phyloP scores from a whole-genome alignment of 2,329 filamentous ascomycete genomes.

The Penicillium sp. region DNA sequence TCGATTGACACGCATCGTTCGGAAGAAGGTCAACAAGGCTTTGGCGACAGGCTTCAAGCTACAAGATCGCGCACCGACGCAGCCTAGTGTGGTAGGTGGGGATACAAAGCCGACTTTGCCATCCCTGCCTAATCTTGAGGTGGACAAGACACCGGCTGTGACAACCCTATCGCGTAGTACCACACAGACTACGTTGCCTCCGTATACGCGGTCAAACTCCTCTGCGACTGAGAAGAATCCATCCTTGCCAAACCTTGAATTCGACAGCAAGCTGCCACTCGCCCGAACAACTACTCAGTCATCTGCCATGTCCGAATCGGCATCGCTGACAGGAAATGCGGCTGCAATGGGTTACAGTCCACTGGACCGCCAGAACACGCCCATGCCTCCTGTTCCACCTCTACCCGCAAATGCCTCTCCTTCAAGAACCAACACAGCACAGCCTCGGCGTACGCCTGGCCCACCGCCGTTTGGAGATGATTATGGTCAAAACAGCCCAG shows the following conservation, averaged over 20 bases:
- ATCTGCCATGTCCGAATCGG: slow-evolving; percentile 54
- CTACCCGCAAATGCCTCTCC: slow-evolving; percentile 30
- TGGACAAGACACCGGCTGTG: slow-evolving; percentile 37
- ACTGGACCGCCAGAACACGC: slow-evolving; percentile 32
- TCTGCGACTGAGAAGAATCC: slow-evolving; percentile 26
- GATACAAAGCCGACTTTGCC: slow-evolving; percentile 61
- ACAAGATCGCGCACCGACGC: slow-evolving; percentile 55
- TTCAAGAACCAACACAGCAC: slow-evolving; percentile 27
- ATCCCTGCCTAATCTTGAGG: slow-evolving; percentile 47
- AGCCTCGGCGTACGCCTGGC: slow-evolving; percentile 28
- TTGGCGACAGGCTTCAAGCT: slow-evolving; percentile 70
- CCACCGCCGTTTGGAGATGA: slow-evolving; percentile 29
- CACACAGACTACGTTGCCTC: slow-evolving; percentile 63
- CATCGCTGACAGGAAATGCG: slow-evolving; percentile 47
- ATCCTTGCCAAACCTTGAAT: slow-evolving; percentile 45
- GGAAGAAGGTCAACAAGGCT: slow-evolving; percentile 83
- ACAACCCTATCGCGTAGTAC: slow-evolving; percentile 43
- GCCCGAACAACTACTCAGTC: slow-evolving; percentile 49
- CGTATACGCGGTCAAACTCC: slow-evolving; percentile 60
- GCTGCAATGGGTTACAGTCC: slow-evolving; percentile 38
- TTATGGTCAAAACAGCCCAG: slow-evolving; percentile 16
- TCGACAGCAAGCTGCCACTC: slow-evolving; percentile 45
- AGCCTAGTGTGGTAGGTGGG: slow-evolving; percentile 31
- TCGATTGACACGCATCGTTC: slow-evolving; percentile 80
- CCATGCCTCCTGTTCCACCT: slow-evolving; percentile 35